Conservation (phyloP, 805 yeast species). For the Barnettozyma pratensis region DNA sequence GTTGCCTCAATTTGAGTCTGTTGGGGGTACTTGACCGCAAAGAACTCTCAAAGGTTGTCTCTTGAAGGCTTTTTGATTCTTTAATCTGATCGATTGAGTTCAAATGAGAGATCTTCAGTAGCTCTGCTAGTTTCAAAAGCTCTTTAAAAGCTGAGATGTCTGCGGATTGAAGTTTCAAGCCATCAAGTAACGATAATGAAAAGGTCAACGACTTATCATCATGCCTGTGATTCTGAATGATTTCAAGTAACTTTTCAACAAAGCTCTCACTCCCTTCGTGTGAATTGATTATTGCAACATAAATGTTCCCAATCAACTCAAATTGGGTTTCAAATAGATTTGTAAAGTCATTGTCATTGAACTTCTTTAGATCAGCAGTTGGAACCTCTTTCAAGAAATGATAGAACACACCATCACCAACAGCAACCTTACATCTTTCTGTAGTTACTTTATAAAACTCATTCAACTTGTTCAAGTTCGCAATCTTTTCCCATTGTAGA, state of each 20-base stretch:
- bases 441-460: slow-evolving; percentile 3
- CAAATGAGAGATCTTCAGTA: slow-evolving; percentile 2
- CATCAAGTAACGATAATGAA: background rate
- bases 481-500: slow-evolving; percentile 2
- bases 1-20: background rate
- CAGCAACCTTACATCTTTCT: slow-evolving; percentile 4
- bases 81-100: background rate
- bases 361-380: background rate
- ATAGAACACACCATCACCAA: slow-evolving; percentile 1
- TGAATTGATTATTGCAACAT: background rate
- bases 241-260: background rate
- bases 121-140: background rate
- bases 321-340: background rate
- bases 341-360: slow-evolving; percentile 1
- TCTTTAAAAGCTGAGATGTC: background rate
- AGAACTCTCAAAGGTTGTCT: background rate
- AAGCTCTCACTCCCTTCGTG: background rate
- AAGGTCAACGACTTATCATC: background rate
- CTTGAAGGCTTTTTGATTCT: background rate
- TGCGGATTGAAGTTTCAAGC: background rate
- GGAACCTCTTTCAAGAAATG: background rate
- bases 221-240: background rate
- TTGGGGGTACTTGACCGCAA: background rate
- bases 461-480: slow-evolving; percentile 3
- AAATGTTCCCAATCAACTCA: background rate